Conservation (phyloP, 805 yeast genomes). For the Saccharomycopsis lassenensis region DNA sequence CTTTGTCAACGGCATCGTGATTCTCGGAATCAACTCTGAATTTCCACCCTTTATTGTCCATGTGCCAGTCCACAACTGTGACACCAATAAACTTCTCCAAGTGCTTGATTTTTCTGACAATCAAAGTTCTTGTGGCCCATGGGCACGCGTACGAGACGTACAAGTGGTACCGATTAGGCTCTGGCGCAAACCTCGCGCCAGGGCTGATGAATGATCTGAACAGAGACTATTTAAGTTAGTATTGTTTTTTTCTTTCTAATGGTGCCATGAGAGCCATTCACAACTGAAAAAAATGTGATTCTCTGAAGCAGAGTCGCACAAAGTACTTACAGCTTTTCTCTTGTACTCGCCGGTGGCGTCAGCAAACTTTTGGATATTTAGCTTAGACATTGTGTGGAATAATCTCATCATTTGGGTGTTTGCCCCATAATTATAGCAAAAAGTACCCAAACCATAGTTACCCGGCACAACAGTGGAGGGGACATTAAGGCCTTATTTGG, state of each 20-base stretch:
- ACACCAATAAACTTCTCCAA: slow-evolving; percentile 37
- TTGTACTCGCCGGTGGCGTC: slow-evolving; percentile 44
- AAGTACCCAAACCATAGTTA: too few relatives aligned
- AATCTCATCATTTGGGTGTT: too few relatives aligned
- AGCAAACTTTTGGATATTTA: slow-evolving; percentile 40
- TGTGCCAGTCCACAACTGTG: slow-evolving; percentile 83
- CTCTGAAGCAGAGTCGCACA: not conserved
- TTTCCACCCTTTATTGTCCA: slow-evolving; percentile 87
- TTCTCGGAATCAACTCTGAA: slow-evolving; percentile 46
- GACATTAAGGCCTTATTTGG: too few relatives aligned
- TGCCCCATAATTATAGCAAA: too few relatives aligned
- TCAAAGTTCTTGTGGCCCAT: slow-evolving; percentile 84
- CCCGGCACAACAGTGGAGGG: too few relatives aligned
- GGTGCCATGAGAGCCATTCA: not conserved
- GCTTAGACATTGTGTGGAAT: slow-evolving; percentile 19
- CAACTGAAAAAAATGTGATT: slow-evolving; percentile 19
- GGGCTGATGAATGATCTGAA: slow-evolving; percentile 56
- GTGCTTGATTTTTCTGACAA: slow-evolving; percentile 67
- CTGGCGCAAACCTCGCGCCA: slow-evolving; percentile 61
- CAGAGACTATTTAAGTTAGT: slow-evolving; percentile 20
- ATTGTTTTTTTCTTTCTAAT: slow-evolving; percentile 4
- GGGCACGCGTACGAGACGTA: slow-evolving; percentile 90
- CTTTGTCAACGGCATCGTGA: slow-evolving; percentile 37
- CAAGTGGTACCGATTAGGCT: slow-evolving; percentile 71
- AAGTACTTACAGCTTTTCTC: slow-evolving; percentile 28